Evolutionary conservation across 2,329 filamentous ascomycete species (phyloP).

Genomic region (Fusarium sp.): DNA sequence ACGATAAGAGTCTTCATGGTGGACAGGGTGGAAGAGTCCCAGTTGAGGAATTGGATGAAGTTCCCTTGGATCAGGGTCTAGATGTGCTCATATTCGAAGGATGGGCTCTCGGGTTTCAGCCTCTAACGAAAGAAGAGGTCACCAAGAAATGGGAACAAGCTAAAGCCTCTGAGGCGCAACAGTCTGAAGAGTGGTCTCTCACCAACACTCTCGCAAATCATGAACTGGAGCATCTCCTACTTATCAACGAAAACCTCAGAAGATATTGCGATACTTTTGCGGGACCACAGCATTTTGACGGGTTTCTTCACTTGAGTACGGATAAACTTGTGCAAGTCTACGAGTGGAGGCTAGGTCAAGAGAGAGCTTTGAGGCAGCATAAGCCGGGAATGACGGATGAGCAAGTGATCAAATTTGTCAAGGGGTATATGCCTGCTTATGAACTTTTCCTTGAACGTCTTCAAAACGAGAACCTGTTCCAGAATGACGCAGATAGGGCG

Average conservation of each 20-base stretch:
- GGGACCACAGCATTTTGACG: conserved; percentile 38
- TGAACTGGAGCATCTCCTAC: conserved; percentile 25
- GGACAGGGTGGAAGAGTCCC: conserved; percentile 40
- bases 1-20: conserved; percentile 40
- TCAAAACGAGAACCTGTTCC: conserved; percentile 34
- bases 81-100: conserved; percentile 45
- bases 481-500: not conserved
- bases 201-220: conserved; percentile 35
- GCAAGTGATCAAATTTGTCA: conserved; percentile 38
- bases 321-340: conserved; percentile 40
- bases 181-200: conserved; percentile 8
- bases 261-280: conserved; percentile 33
- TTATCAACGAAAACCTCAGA: conserved; percentile 42
- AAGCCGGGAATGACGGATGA: conserved; percentile 43
- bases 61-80: conserved; percentile 12
- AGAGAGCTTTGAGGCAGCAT: conserved; percentile 32
- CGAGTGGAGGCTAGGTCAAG: conserved; percentile 39
- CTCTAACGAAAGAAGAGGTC: conserved; percentile 20
- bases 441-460: conserved; percentile 40
- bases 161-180: not conserved
- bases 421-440: conserved; percentile 45
- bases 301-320: conserved; percentile 40
- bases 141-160: conserved; percentile 35
- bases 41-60: conserved; percentile 29
- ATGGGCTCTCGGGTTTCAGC: conserved; percentile 42